Evolutionary conservation across 139 green algal genomes (phyloP).

Genomic region (Chlorella vulgaris): DNA sequence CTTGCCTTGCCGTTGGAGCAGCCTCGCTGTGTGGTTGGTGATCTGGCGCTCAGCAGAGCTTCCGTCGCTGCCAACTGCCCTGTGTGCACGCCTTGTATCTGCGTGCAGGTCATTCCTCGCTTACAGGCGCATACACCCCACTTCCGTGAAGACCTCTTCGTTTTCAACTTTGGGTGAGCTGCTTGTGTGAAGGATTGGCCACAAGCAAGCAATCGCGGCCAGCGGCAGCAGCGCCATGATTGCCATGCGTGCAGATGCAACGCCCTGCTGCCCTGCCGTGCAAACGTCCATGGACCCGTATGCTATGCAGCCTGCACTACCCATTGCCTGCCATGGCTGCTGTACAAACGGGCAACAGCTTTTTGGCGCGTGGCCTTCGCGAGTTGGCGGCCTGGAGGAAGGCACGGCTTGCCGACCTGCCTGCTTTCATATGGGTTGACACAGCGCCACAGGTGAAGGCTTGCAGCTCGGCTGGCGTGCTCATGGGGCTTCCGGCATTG

Average conservation of each 20-base stretch:
- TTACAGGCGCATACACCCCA: background rate
- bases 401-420: constrained; percentile 1
- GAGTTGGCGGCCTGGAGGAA: background rate
- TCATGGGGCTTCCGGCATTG: too few relatives aligned
- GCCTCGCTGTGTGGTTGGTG: background rate
- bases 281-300: background rate
- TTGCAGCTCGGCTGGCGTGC: too few relatives aligned
- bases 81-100: too few relatives aligned
- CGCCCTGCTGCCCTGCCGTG: background rate
- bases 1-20: too few relatives aligned
- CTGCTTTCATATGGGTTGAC: constrained; percentile 25
- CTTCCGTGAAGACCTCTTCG: background rate
- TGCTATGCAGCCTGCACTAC: constrained; percentile 25
- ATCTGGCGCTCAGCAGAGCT: too few relatives aligned
- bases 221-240: too few relatives aligned
- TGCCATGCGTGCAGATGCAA: background rate
- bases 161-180: constrained; percentile 29
- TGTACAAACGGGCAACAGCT: background rate
- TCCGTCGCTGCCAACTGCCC: too few relatives aligned
- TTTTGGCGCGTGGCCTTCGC: background rate
- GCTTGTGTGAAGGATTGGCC: background rate
- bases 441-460: background rate
- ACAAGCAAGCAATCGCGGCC: too few relatives aligned
- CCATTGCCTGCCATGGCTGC: background rate
- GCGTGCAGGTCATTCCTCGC: background rate